A percentile compares a stretch with the other conserved stretches of the same genome.
phyloP scores from a whole-genome alignment of 345 rosid species.

The Anacardium occidentale region DNA sequence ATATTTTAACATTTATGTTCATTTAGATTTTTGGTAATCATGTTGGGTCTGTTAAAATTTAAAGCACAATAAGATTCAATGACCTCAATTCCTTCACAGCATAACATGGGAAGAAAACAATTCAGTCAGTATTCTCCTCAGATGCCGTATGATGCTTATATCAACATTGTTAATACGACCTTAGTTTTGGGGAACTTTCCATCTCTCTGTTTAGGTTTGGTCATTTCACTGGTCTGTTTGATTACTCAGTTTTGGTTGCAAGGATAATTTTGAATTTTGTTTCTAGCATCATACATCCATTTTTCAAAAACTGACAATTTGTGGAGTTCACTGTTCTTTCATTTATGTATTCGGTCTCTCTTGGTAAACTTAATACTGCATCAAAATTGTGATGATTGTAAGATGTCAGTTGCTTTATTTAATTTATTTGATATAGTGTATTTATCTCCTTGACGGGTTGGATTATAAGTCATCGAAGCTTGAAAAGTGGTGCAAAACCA shows the following conservation, averaged over 20 bases:
- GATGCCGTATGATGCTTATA: background rate
- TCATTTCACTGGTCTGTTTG: background rate
- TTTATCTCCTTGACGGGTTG: background rate
- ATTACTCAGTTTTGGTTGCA: background rate
- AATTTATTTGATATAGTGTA: background rate
- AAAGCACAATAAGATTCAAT: background rate
- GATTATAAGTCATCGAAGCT: background rate
- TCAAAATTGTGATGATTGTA: background rate
- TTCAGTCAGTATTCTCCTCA: background rate
- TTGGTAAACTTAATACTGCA: background rate
- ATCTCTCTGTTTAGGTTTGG: background rate
- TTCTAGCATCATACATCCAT: background rate
- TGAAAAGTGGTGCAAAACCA: background rate
- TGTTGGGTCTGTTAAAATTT: background rate
- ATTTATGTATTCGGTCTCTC: background rate
- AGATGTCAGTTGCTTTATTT: background rate
- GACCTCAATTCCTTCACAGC: background rate
- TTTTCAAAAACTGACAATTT: background rate
- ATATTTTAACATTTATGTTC: background rate
- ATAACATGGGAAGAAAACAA: background rate
- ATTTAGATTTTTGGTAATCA: constrained; percentile 1
- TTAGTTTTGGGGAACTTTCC: background rate
- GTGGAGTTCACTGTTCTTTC: background rate
- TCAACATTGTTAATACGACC: background rate
- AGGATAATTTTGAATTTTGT: background rate